Conservation (phyloP, 2,329 filamentous ascomycete species). For the Apiospora koreana region DNA sequence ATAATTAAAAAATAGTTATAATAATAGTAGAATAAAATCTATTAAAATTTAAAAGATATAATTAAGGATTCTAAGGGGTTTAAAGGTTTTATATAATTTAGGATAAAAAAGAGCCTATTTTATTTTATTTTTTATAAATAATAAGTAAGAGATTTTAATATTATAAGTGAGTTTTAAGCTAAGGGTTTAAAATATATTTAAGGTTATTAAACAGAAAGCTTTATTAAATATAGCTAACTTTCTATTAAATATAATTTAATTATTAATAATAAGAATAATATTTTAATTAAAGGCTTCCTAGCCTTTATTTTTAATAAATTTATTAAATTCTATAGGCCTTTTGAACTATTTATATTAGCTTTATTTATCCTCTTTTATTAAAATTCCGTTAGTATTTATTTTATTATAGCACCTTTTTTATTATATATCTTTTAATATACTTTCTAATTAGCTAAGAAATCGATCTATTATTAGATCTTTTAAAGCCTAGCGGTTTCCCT, state of each 20-base stretch:
- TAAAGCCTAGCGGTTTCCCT: too few relatives aligned
- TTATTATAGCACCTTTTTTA: neutral
- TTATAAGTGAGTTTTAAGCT: neutral
- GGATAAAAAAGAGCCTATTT: neutral
- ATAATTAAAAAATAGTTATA: too few relatives aligned
- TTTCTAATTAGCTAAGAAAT: neutral
- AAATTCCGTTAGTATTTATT: too few relatives aligned
- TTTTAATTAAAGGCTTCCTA: neutral
- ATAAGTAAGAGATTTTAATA: too few relatives aligned
- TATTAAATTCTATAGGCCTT: neutral
- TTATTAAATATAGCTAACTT: too few relatives aligned
- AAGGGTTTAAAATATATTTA: neutral
- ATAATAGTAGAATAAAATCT: too few relatives aligned
- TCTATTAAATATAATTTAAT: neutral
- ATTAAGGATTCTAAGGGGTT: neutral
- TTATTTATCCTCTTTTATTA: neutral
- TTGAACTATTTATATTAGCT: too few relatives aligned
- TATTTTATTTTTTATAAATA: neutral
- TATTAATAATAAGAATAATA: neutral
- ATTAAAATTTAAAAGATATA: too few relatives aligned
- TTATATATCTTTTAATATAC: neutral
- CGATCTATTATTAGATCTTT: neutral
- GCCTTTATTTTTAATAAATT: neutral
- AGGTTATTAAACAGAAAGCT: neutral
- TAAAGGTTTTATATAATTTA: neutral